Conservation (phyloP, 78 protist genomes). For the Polysphondylium violaceum region DNA sequence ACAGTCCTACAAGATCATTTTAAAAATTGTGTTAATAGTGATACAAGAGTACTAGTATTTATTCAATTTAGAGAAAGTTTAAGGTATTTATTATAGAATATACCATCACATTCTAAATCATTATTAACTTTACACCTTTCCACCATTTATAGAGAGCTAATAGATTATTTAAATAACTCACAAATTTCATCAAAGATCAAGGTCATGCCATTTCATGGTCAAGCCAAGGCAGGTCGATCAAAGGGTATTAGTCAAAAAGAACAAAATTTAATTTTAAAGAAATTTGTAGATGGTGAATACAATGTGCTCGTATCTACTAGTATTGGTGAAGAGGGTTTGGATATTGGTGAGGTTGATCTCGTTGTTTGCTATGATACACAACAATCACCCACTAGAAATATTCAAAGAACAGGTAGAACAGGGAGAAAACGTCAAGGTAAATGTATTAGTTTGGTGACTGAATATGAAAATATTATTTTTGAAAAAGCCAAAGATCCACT, state of each 20-base stretch:
- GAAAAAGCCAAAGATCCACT: too few species aligned
- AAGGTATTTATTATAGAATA: not conserved
- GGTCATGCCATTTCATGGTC: constrained; percentile 55
- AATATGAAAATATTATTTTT: constrained; percentile 55
- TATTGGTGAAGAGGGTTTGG: constrained; percentile 96
- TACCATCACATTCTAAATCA: not conserved
- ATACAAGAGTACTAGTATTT: constrained; percentile 90
- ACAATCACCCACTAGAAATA: constrained; percentile 82
- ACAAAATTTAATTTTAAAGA: constrained; percentile 39
- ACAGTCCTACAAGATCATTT: constrained; percentile 22
- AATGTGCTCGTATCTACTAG: constrained; percentile 95
- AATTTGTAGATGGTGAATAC: constrained; percentile 85
- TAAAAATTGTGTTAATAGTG: constrained; percentile 12
- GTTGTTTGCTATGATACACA: constrained; percentile 92
- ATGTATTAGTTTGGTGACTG: constrained; percentile 56
- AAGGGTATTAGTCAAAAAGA: constrained; percentile 64
- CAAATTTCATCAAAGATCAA: not conserved
- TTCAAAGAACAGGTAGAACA: constrained; percentile 98
- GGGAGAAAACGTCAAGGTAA: constrained; percentile 92
- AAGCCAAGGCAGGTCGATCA: too few species aligned
- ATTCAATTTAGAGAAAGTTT: constrained; percentile 7
- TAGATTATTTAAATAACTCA: constrained; percentile 25
- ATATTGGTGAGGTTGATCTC: constrained; percentile 94
- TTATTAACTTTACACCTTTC: not conserved
- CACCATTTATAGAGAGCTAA: constrained; percentile 1